Evolutionary conservation across 345 rosid species (phyloP), one percentile per base, ranked within the genome.

Genomic region (Murraya paniculata): DNA sequence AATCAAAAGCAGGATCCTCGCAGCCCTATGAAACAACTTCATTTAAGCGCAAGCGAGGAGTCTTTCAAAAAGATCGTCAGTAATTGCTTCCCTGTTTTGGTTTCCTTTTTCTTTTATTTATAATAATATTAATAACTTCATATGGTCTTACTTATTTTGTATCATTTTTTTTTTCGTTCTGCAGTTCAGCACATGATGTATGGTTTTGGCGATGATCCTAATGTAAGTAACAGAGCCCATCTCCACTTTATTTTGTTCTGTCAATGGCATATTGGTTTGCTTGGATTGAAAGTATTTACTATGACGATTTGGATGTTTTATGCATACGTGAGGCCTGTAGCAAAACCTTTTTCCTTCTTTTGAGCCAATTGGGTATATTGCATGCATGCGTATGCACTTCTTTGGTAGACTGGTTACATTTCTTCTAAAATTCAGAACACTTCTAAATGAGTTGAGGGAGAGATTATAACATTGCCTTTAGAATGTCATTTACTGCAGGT

Each of bases 111-210:
- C 14, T n/a, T 75, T 33, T 6, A 24, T 7, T 31, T 0, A 61
- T 4, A 22, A 5, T 33, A n/a, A 53, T 18, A 18, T 53, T 53
- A 39, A 5, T 31, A 8, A 27, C 21, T 53, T 4, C 24, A 22
- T 55, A 24, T 19, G 22, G 56, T 41, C 61, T 59, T 76, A 25
- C 31, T 64, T n/a, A 31, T 69, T 31, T 53, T 73, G 18, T 73
- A 0, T 5, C 28, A 5, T 13, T 18, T 61, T 31, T 36, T 28
- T 48, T 64, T 69, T 30, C 55, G 33, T 74, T 75, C 33, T 79
- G 55, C 89, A 94, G 97, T 96, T 91, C 97, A 89, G 85, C 99
- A 92, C 80, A 96, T 92, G 98, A 92, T 96, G 97, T 94, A 89
- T 84, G 98, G 98, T 35, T 94, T 92, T 38, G 97, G 99, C 18